phyloP scores from a whole-genome alignment of 2,329 filamentous ascomycete species.

The Paecilomyces dactylethromorphus region DNA sequence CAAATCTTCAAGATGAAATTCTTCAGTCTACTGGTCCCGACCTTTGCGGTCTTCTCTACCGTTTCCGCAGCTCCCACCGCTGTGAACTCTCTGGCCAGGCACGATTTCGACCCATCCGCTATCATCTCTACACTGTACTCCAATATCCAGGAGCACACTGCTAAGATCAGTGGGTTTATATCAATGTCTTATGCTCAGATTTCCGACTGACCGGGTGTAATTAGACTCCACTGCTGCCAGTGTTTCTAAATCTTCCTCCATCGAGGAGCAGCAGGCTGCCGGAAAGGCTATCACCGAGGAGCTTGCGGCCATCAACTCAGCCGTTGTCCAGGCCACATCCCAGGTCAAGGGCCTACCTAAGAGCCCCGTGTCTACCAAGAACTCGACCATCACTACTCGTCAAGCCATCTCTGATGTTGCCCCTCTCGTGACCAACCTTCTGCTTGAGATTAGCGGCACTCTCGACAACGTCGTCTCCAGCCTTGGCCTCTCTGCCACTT shows the following conservation, averaged over 20 bases:
- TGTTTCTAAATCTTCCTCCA: background rate
- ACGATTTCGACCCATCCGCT: background rate
- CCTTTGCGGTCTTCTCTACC: background rate
- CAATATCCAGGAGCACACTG: background rate
- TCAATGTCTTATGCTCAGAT: background rate
- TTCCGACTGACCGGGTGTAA: background rate
- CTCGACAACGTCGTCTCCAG: slow-evolving; percentile 5
- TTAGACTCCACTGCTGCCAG: background rate
- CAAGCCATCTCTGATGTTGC: background rate
- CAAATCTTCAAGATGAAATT: background rate
- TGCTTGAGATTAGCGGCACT: slow-evolving; percentile 5
- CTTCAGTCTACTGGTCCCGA: background rate
- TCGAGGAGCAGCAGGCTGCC: background rate
- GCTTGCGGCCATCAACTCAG: slow-evolving; percentile 6
- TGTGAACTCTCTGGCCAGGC: background rate
- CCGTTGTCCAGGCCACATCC: slow-evolving; percentile 2
- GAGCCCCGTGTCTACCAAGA: background rate
- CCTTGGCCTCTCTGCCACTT: slow-evolving; percentile 5
- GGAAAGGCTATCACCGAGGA: slow-evolving; percentile 1
- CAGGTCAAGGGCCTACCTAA: background rate
- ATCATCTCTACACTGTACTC: background rate
- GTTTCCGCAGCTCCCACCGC: background rate
- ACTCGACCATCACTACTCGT: background rate
- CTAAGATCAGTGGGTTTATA: background rate
- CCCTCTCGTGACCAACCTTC: background rate